These are phyloP conservation scores for Aspergillus luchuensis DNA, from an alignment of 2,329 filamentous ascomycete species.

Conservation along the genomic window DNA sequence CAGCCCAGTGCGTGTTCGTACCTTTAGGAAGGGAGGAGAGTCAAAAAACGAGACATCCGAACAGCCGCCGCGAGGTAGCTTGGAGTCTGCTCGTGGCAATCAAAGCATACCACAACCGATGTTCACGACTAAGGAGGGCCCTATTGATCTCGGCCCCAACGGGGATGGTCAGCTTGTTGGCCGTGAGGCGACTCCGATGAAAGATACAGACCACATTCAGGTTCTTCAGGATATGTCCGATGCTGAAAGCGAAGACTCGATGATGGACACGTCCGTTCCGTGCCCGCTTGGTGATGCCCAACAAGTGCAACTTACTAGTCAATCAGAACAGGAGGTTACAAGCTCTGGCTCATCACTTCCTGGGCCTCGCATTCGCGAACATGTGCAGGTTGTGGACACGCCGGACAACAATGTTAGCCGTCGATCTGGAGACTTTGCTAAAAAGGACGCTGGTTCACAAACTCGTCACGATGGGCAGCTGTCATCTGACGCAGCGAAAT, in stretches of 20 bases:
- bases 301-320: conserved; percentile 25
- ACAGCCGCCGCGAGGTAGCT: not conserved
- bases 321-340: conserved; percentile 23
- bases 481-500: conserved; percentile 29
- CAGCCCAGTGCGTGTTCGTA: conserved; percentile 24
- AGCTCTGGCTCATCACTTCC: conserved; percentile 29
- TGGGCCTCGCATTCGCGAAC: conserved; percentile 11
- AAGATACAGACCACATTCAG: not conserved
- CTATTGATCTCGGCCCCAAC: too few relatives aligned
- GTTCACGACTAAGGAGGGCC: not conserved
- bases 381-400: conserved; percentile 39
- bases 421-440: not conserved
- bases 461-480: conserved; percentile 9
- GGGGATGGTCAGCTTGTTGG: not conserved
- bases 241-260: conserved; percentile 34
- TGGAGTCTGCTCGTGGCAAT: not conserved
- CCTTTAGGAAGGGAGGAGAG: not conserved
- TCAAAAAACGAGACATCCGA: conserved; percentile 2
- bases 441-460: not conserved
- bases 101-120: not conserved
- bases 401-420: conserved; percentile 23
- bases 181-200: not conserved
- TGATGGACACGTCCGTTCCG: conserved; percentile 41
- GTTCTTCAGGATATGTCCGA: conserved; percentile 16
- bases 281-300: conserved; percentile 31